Evolutionary conservation across 1,139 yeast species (phyloP).

Genomic region (Ashbya aceris): DNA sequence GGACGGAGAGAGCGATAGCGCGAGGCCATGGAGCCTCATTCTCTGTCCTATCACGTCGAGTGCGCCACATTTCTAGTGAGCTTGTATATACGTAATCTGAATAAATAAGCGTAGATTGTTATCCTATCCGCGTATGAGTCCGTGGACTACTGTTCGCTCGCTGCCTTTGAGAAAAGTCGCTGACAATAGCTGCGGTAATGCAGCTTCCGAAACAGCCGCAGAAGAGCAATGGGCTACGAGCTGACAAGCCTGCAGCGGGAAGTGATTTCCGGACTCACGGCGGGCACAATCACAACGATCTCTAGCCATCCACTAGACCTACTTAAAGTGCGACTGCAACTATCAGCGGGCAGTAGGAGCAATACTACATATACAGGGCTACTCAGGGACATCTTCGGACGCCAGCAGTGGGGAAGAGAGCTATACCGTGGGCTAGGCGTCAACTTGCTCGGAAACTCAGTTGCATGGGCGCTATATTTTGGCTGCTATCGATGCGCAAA

Average conservation of each 20-base stretch:
- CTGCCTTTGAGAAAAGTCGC: too few species aligned
- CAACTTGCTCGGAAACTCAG: constrained; percentile 70
- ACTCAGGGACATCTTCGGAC: constrained; percentile 11
- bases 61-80: too few species aligned
- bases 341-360: constrained; percentile 21
- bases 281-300: constrained; percentile 75
- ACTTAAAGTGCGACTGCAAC: constrained; percentile 70
- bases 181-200: too few species aligned
- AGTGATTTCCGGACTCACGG: constrained; percentile 64
- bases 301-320: constrained; percentile 85
- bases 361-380: constrained; percentile 15
- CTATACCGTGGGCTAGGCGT: constrained; percentile 75
- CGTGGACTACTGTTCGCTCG: too few species aligned
- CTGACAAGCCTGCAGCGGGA: constrained; percentile 37
- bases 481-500: constrained; percentile 58
- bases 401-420: constrained; percentile 18
- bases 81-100: too few species aligned
- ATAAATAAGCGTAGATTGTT: too few species aligned
- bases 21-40: too few species aligned
- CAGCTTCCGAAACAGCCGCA: too few species aligned
- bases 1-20: too few species aligned
- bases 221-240: constrained; percentile 3
- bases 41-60: too few species aligned
- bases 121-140: too few species aligned
- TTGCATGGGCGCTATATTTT: constrained; percentile 87